Evolutionary conservation across 345 rosid genomes (phyloP).

Genomic region (Laguncularia racemosa): DNA sequence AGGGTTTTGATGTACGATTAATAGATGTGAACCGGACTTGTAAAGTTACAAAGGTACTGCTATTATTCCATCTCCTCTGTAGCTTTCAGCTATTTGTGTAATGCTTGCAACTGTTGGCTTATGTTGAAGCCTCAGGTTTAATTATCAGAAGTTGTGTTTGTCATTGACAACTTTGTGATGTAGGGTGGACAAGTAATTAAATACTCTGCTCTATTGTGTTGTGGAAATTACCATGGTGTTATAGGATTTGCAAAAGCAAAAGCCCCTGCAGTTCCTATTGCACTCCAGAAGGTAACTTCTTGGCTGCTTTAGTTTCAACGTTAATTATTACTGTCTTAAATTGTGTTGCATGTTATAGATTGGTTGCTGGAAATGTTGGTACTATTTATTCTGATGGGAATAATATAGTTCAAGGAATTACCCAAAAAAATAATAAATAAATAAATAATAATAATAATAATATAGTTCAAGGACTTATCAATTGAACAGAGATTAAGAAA

Average conservation of each 20-base stretch:
- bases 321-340: too few species aligned
- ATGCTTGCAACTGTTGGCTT: background rate
- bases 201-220: slow-evolving; percentile 77
- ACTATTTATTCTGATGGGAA: too few species aligned
- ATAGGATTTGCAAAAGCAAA: slow-evolving; percentile 90
- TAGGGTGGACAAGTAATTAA: slow-evolving; percentile 77
- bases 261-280: slow-evolving; percentile 67
- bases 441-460: too few species aligned
- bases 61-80: background rate
- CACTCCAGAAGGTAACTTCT: slow-evolving; percentile 70
- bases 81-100: background rate
- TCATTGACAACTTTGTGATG: slow-evolving; percentile 10
- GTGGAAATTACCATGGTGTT: slow-evolving; percentile 89
- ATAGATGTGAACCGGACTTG: slow-evolving; percentile 86
- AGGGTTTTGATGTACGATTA: slow-evolving; percentile 89
- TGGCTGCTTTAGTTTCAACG: background rate
- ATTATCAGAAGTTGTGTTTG: background rate
- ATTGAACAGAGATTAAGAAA: too few species aligned
- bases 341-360: background rate
- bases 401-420: too few species aligned
- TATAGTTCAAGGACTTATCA: too few species aligned
- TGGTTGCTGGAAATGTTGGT: too few species aligned
- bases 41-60: slow-evolving; percentile 81
- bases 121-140: background rate
- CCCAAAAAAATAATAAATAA: too few species aligned